phyloP scores from a whole-genome alignment of 805 yeast species.

The Saturnispora dispora region DNA sequence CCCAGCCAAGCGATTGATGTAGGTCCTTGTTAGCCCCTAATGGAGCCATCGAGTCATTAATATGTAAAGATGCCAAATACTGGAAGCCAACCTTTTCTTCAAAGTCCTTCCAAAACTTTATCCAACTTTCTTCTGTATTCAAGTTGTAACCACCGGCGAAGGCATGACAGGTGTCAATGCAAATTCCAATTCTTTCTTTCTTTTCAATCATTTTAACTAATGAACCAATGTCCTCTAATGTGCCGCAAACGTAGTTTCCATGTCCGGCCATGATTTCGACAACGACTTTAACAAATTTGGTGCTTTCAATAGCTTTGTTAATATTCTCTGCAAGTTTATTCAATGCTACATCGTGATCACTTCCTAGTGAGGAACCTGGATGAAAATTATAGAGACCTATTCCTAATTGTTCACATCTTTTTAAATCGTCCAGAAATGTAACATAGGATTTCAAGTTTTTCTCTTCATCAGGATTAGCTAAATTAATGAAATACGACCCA shows the following conservation, averaged over 20 bases:
- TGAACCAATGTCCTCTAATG: constrained; percentile 60
- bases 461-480: constrained; percentile 82
- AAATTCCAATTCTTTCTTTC: constrained; percentile 84
- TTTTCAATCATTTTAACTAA: constrained; percentile 75
- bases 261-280: constrained; percentile 98
- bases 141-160: constrained; percentile 96
- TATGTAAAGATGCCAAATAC: constrained; percentile 71
- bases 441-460: constrained; percentile 69
- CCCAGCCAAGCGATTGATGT: constrained; percentile 83
- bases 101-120: constrained; percentile 65
- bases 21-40: constrained; percentile 82
- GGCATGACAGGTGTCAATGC: constrained; percentile 93
- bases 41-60: constrained; percentile 95
- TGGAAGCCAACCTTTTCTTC: constrained; percentile 67
- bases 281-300: constrained; percentile 75
- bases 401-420: constrained; percentile 75
- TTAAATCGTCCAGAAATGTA: constrained; percentile 77
- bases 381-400: constrained; percentile 88
- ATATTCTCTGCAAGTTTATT: constrained; percentile 66
- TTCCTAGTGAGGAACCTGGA: constrained; percentile 78
- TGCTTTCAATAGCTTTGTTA: constrained; percentile 66
- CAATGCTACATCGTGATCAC: constrained; percentile 57
- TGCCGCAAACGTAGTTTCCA: constrained; percentile 81
- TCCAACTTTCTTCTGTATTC: constrained; percentile 45
- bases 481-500: constrained; percentile 87